phyloP scores from a whole-genome alignment of 495 filamentous ascomycete genomes.

The Neurospora sp. region DNA sequence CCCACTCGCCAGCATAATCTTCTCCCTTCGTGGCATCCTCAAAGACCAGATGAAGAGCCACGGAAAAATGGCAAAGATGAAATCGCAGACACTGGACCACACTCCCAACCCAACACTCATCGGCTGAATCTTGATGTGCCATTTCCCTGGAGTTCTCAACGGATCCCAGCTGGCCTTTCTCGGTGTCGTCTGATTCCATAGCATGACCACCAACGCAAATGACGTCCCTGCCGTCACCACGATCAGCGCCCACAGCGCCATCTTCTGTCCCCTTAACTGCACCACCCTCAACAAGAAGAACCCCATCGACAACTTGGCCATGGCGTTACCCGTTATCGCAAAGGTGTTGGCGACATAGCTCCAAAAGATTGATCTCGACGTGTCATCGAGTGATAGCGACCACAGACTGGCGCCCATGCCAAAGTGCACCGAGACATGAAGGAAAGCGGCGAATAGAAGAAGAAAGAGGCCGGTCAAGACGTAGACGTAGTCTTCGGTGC shows the following conservation, averaged over 20 bases:
- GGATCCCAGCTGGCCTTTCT: conserved; percentile 28
- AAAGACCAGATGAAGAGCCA: conserved; percentile 34
- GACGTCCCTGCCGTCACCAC: conserved; percentile 23
- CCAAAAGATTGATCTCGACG: conserved; percentile 29
- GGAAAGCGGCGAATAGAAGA: conserved; percentile 22
- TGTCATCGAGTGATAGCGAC: conserved; percentile 20
- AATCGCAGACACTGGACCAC: conserved; percentile 33
- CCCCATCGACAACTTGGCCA: conserved; percentile 33
- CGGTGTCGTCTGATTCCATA: conserved; percentile 31
- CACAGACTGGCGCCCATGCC: conserved; percentile 27
- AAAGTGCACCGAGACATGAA: conserved; percentile 27
- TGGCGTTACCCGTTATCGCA: conserved; percentile 28
- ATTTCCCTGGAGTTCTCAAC: conserved; percentile 24
- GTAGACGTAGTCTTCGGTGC: conserved; percentile 29
- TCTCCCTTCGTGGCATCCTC: conserved; percentile 32
- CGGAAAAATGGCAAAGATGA: conserved; percentile 35
- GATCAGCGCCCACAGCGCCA: conserved; percentile 26
- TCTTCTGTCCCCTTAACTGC: conserved; percentile 24
- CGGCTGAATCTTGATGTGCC: conserved; percentile 29
- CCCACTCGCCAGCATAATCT: conserved; percentile 29
- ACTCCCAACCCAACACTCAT: conserved; percentile 29
- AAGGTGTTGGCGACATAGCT: conserved; percentile 30
- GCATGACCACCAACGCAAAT: conserved; percentile 21
- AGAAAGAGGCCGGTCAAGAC: conserved; percentile 25
- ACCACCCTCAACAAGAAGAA: conserved; percentile 32